Conservation (phyloP, 2,329 filamentous ascomycete species). For the Apiospora hydei region DNA sequence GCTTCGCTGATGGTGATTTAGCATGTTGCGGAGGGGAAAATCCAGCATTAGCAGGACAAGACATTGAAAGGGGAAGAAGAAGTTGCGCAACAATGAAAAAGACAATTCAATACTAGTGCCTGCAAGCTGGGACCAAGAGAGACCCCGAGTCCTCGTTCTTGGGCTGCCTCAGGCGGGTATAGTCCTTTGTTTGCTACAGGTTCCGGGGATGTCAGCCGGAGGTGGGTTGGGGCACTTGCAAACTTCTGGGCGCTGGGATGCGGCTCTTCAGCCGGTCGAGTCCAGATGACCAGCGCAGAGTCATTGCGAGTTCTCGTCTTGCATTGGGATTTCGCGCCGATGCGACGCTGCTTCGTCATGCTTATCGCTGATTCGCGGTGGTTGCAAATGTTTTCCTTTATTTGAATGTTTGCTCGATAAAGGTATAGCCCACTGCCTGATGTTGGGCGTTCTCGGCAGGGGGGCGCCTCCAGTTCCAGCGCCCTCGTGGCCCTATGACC, state of each 20-base stretch:
- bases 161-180: background rate
- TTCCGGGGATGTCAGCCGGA: background rate
- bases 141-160: background rate
- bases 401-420: background rate
- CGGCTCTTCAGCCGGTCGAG: background rate
- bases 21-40: background rate
- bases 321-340: background rate
- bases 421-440: background rate
- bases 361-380: background rate
- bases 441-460: background rate
- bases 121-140: background rate
- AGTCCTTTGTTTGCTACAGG: constrained; percentile 2
- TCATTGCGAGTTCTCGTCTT: background rate
- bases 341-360: background rate
- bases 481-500: background rate
- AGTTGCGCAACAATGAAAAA: background rate
- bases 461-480: background rate
- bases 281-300: background rate
- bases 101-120: background rate
- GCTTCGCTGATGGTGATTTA: background rate
- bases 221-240: background rate
- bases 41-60: background rate
- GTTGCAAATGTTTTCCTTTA: background rate
- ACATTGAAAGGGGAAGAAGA: background rate
- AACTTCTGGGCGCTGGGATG: background rate